Conservation (phyloP, 441 rosid species). For the Syzygium syzygioides region DNA sequence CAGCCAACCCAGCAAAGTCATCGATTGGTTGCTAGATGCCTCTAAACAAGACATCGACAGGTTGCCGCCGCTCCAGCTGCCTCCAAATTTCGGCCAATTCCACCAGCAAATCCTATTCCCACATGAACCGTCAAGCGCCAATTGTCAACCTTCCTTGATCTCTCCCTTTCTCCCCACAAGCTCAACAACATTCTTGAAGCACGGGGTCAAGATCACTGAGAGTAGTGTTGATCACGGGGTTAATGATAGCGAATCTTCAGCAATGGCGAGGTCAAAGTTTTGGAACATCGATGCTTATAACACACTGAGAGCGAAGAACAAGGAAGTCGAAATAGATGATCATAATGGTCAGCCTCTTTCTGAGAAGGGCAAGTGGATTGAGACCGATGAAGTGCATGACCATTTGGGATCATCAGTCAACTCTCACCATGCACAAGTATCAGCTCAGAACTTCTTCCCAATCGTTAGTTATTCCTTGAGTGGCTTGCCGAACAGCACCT, state of each 20-base stretch:
- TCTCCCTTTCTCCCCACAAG: slow-evolving; percentile 29
- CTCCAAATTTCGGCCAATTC: slow-evolving; percentile 54
- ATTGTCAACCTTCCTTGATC: slow-evolving; percentile 12
- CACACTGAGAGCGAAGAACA: slow-evolving; percentile 33
- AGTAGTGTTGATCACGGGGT: not conserved
- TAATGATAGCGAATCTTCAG: not conserved
- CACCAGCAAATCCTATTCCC: slow-evolving; percentile 32
- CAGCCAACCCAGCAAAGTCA: slow-evolving; percentile 86
- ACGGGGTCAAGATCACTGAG: slow-evolving; percentile 20
- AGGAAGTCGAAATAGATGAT: slow-evolving; percentile 27
- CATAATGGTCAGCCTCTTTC: not conserved
- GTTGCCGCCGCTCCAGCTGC: slow-evolving; percentile 83
- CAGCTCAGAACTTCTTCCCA: slow-evolving; percentile 45
- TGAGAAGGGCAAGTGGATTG: slow-evolving; percentile 69
- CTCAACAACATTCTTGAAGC: slow-evolving; percentile 6
- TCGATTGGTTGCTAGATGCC: slow-evolving; percentile 86
- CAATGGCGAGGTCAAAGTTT: slow-evolving; percentile 11
- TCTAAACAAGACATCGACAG: slow-evolving; percentile 71
- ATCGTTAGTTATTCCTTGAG: slow-evolving; percentile 28
- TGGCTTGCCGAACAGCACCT: slow-evolving; percentile 25
- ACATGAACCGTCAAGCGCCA: slow-evolving; percentile 5
- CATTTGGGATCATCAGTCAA: slow-evolving; percentile 17
- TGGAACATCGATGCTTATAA: slow-evolving; percentile 31
- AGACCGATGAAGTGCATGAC: slow-evolving; percentile 19
- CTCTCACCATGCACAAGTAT: slow-evolving; percentile 29